Percentiles rank a stretch among this genome's conserved stretches.
Conservation (phyloP, 345 rosid species). For the Euphorbia pulcherrima region DNA sequence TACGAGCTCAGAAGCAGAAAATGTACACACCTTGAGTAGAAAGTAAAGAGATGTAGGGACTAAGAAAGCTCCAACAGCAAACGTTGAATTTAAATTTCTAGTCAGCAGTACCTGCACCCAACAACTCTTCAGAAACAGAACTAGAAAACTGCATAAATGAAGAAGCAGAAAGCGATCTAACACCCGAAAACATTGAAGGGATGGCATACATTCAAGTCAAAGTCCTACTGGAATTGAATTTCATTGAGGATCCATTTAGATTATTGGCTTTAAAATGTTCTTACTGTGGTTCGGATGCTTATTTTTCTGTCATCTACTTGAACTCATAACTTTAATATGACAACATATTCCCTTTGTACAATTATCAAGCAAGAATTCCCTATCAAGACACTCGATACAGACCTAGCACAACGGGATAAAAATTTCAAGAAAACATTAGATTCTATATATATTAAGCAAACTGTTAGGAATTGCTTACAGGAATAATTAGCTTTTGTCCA, state of each 20-base stretch:
- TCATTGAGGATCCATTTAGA: neutral
- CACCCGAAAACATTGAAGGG: neutral
- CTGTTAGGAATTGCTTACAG: constrained; percentile 49
- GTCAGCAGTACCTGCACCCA: constrained; percentile 76
- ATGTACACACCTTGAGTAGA: constrained; percentile 62
- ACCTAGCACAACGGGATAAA: neutral
- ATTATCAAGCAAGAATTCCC: neutral
- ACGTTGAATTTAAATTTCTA: constrained; percentile 46
- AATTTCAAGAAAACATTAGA: constrained; percentile 1
- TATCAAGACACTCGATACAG: neutral
- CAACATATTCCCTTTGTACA: neutral
- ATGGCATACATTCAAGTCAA: neutral
- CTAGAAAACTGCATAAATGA: constrained; percentile 5
- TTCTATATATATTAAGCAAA: constrained; percentile 16
- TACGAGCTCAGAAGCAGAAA: constrained; percentile 1
- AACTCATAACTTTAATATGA: neutral
- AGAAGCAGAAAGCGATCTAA: neutral
- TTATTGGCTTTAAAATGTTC: neutral
- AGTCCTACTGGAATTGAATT: neutral
- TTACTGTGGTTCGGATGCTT: neutral
- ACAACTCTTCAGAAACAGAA: constrained; percentile 24
- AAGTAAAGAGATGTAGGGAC: constrained; percentile 84
- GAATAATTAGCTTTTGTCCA: constrained; percentile 81
- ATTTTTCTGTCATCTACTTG: neutral
- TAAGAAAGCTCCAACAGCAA: constrained; percentile 76